Evolutionary conservation across 2,329 filamentous ascomycete species (phyloP).

Genomic region (Leptographium procerum): DNA sequence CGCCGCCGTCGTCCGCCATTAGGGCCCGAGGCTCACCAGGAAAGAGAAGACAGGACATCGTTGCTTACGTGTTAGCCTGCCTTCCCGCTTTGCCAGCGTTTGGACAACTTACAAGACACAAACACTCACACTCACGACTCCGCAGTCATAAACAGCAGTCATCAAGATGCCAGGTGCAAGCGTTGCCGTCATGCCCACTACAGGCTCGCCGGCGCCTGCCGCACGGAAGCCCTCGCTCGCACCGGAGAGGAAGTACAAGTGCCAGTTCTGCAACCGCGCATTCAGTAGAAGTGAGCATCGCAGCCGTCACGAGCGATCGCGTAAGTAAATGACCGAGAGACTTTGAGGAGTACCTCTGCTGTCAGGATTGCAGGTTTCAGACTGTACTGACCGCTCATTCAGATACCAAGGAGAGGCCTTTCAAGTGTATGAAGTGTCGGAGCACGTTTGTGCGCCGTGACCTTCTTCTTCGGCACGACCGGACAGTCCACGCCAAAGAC

Average conservation of each 20-base stretch:
- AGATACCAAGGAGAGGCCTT: constrained; percentile 98
- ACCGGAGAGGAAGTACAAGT: constrained; percentile 98
- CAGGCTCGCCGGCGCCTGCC: constrained; percentile 56
- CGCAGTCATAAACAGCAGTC: constrained; percentile 18
- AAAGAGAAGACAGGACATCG: not conserved
- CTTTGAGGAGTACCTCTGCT: not conserved
- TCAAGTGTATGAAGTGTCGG: constrained; percentile 96
- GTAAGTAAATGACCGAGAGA: constrained; percentile 53
- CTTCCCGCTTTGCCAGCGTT: not conserved
- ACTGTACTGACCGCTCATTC: constrained; percentile 7
- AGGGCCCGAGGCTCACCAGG: not conserved
- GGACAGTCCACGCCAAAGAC: constrained; percentile 97
- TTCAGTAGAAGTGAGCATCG: constrained; percentile 97
- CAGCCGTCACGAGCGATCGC: constrained; percentile 91
- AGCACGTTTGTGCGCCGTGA: constrained; percentile 98
- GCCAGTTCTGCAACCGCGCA: constrained; percentile 94
- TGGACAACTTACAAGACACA: not conserved
- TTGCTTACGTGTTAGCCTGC: not conserved
- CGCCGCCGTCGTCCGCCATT: constrained; percentile 14
- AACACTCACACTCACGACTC: not conserved
- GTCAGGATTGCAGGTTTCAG: not conserved
- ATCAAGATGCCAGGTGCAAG: constrained; percentile 58
- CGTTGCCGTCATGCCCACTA: constrained; percentile 52
- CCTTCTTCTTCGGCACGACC: constrained; percentile 89
- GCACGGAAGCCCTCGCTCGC: constrained; percentile 65